A percentile compares a stretch with the other conserved stretches of the same genome.
Conservation (phyloP, 805 yeast species). For the Phaffomyces antillensis region DNA sequence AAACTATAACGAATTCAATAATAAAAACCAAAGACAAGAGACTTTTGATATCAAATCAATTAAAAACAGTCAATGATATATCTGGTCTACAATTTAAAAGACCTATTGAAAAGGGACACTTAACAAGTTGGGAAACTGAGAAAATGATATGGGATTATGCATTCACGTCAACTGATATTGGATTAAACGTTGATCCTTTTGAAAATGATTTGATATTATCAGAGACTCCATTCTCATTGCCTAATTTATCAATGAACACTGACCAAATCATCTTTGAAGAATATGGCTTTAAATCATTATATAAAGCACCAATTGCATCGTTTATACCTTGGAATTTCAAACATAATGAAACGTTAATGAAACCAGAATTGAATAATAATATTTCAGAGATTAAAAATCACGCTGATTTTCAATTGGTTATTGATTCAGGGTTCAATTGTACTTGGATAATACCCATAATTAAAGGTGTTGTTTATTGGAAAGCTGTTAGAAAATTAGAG, state of each 20-base stretch:
- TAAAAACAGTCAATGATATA: constrained; percentile 57
- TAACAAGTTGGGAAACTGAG: constrained; percentile 87
- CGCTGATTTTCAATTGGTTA: constrained; percentile 65
- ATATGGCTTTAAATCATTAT: constrained; percentile 68
- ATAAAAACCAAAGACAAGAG: constrained; percentile 70
- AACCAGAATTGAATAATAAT: constrained; percentile 17
- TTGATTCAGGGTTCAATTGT: constrained; percentile 84
- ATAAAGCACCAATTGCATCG: constrained; percentile 55
- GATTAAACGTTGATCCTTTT: constrained; percentile 36
- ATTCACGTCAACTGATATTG: constrained; percentile 28
- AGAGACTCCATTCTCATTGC: constrained; percentile 77
- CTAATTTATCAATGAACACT: constrained; percentile 72
- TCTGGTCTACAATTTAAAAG: constrained; percentile 69
- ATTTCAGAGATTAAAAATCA: constrained; percentile 19
- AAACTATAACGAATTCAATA: constrained; percentile 61
- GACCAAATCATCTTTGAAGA: constrained; percentile 95
- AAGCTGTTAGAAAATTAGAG: constrained; percentile 70
- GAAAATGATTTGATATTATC: constrained; percentile 62
- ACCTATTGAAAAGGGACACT: constrained; percentile 84
- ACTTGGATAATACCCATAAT: constrained; percentile 85
- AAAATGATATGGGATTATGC: constrained; percentile 84
- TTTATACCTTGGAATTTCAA: constrained; percentile 55
- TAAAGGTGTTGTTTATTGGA: constrained; percentile 68
- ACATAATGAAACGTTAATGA: constrained; percentile 22
- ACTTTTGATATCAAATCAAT: constrained; percentile 65